Evolutionary conservation across 305 asterid species (phyloP), one percentile per base, ranked within the genome.

Genomic region (Fraxinus sp.): DNA sequence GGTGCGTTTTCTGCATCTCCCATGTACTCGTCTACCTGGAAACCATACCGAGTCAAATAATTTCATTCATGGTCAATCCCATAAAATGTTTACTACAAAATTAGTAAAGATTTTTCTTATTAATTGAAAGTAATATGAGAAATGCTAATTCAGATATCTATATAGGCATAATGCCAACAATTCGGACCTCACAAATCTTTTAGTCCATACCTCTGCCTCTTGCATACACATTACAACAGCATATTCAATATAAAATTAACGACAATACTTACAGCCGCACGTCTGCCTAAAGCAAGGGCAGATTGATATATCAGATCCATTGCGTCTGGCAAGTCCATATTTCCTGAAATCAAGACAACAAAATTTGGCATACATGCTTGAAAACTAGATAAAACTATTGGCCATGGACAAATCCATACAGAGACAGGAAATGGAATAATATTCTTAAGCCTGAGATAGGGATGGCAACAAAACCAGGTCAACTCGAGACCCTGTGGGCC

Each of bases 291-390:
- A 83, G 91, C 93, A 86, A 95, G 91, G 62, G 98, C 97, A 79
- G 93, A 90, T 87, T 92, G 98, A 86, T 90, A 96, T 86, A 96
- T 90, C 75, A 90, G 82, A 84, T 96, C 99, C 97, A 96, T 91
- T 68, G 98, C 99, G 87, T 96, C 99, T 68, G 99, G 99, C 97
- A 96, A 92, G 90, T 94, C 97, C 80, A 77, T 80, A 64, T 87
- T 91, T 85, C 97, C 99, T 96, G 92, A 84, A 89, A 87, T 75
- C 11, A 81, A 57, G 9, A 77, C 43, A 77, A 36, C 28, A 41
- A 41, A 86, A 82, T 22, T 66, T 77, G n/a, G 14, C 22, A 75
- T 33, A 68, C 36, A 57, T 86, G 16, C 41, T 83, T 22, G 49
- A 77, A 55, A 77, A 79, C 64, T 49, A 73, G 57, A 70, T 55